Evolutionary conservation across 192 early-diverging fungal genomes (phyloP).

Genomic region (Linnemannia zychae): DNA sequence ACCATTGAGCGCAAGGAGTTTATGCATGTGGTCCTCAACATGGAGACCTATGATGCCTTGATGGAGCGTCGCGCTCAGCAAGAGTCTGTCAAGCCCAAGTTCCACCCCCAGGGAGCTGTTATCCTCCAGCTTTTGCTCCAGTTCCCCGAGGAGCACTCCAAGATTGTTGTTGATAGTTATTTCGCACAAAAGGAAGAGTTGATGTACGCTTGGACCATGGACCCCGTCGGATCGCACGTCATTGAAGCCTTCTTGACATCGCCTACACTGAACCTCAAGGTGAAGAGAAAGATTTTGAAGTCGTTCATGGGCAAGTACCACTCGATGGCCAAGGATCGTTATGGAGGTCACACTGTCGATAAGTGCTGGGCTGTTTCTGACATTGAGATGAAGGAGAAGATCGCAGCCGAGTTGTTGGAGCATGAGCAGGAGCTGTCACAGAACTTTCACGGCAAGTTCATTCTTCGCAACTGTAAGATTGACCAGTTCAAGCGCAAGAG

Average conservation of each 20-base stretch:
- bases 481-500: slow-evolving; percentile 80
- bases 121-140: slow-evolving; percentile 74
- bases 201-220: slow-evolving; percentile 69
- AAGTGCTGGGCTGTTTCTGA: slow-evolving; percentile 81
- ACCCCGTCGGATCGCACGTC: slow-evolving; percentile 81
- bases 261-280: slow-evolving; percentile 65
- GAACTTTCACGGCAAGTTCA: slow-evolving; percentile 78
- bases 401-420: slow-evolving; percentile 77
- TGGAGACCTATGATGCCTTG: slow-evolving; percentile 69
- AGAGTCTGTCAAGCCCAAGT: slow-evolving; percentile 60
- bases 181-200: slow-evolving; percentile 64
- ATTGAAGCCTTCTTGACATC: slow-evolving; percentile 76
- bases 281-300: slow-evolving; percentile 77
- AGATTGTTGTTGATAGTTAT: slow-evolving; percentile 73
- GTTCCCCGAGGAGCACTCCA: slow-evolving; percentile 71
- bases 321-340: slow-evolving; percentile 76
- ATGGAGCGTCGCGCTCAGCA: slow-evolving; percentile 51
- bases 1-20: slow-evolving; percentile 67
- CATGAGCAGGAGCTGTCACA: slow-evolving; percentile 67
- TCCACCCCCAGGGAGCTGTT: slow-evolving; percentile 77
- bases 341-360: slow-evolving; percentile 85
- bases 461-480: slow-evolving; percentile 83
- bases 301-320: slow-evolving; percentile 70
- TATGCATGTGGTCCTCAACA: slow-evolving; percentile 69
- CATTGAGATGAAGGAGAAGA: slow-evolving; percentile 79